phyloP scores from a whole-genome alignment of 805 yeast genomes.

The Metschnikowia hibisci region DNA sequence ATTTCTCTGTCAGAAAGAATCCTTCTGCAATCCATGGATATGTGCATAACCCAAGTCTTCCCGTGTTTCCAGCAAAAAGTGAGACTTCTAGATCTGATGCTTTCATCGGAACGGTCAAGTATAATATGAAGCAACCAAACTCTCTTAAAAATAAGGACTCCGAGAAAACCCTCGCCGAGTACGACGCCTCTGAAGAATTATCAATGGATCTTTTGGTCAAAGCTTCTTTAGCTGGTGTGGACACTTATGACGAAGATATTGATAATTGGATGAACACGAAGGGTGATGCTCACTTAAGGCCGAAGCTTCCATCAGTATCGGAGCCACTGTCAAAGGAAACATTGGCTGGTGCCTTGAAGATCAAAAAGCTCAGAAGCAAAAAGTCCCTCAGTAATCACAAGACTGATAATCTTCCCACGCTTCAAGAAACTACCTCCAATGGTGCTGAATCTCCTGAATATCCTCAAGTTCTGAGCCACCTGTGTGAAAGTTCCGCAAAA shows the following conservation, averaged over 20 bases:
- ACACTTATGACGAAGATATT: slow-evolving; percentile 9
- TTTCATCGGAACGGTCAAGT: neutral
- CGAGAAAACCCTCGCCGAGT: slow-evolving; percentile 3
- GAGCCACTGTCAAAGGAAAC: neutral
- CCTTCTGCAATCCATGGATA: neutral
- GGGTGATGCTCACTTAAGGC: neutral
- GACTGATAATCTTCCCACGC: slow-evolving; percentile 2
- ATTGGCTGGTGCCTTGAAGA: slow-evolving; percentile 2
- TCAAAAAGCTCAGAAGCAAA: slow-evolving; percentile 3
- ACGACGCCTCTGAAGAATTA: slow-evolving; percentile 5
- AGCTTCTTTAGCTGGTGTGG: slow-evolving; percentile 10
- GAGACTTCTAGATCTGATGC: too few species aligned
- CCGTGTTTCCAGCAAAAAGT: neutral
- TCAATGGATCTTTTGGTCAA: slow-evolving; percentile 10
- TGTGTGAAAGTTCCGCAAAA: too few species aligned
- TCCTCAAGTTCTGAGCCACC: neutral
- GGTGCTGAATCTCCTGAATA: neutral
- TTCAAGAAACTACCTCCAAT: slow-evolving; percentile 1
- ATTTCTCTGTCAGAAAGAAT: too few species aligned
- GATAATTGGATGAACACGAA: slow-evolving; percentile 15
- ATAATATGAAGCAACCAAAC: neutral
- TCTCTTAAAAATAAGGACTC: slow-evolving; percentile 2
- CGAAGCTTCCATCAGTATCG: neutral
- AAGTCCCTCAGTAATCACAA: neutral
- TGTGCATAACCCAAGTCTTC: slow-evolving; percentile 4